Percentiles rank a stretch among this genome's conserved stretches.
Conservation (phyloP, 2,329 filamentous ascomycete genomes). For the Eutypella sp. region DNA sequence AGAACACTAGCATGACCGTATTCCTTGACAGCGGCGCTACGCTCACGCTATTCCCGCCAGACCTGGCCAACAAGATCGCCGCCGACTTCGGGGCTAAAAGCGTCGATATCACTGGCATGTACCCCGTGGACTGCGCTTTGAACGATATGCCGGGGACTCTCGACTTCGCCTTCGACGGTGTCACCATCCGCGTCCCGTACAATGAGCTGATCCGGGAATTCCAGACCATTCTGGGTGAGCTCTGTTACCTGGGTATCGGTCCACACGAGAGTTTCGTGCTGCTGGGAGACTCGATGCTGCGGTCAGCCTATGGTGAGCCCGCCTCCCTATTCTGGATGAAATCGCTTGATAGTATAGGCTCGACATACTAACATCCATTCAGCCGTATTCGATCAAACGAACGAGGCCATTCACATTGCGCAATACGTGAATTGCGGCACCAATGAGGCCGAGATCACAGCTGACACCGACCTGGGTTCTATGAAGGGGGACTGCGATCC, state of each 20-base stretch:
- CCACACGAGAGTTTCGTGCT: conserved; percentile 43
- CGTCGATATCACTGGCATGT: conserved; percentile 39
- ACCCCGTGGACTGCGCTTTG: conserved; percentile 40
- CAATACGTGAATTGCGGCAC: conserved; percentile 48
- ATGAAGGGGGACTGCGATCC: conserved; percentile 22
- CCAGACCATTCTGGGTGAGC: conserved; percentile 17
- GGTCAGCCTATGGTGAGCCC: conserved; percentile 46
- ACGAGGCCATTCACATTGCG: conserved; percentile 43
- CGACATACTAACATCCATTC: neutral
- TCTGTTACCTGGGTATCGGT: conserved; percentile 47
- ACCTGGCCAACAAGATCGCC: conserved; percentile 46
- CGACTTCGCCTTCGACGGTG: conserved; percentile 44
- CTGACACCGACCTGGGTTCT: conserved; percentile 20
- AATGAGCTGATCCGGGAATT: conserved; percentile 41
- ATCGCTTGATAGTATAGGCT: neutral
- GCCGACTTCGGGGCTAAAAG: conserved; percentile 41
- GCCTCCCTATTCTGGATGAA: neutral
- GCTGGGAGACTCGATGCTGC: conserved; percentile 55
- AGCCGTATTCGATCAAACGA: conserved; percentile 49
- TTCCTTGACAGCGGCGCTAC: conserved; percentile 69
- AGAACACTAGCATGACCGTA: conserved; percentile 43
- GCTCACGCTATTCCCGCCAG: conserved; percentile 59
- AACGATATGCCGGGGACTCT: conserved; percentile 36
- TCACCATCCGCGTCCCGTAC: conserved; percentile 46
- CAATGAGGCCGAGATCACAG: conserved; percentile 35